A percentile compares a stretch with the other conserved stretches of the same genome.
Evolutionary conservation across 2,329 filamentous ascomycete genomes (phyloP).

Genomic region (Pseudogymnoascus sp.): DNA sequence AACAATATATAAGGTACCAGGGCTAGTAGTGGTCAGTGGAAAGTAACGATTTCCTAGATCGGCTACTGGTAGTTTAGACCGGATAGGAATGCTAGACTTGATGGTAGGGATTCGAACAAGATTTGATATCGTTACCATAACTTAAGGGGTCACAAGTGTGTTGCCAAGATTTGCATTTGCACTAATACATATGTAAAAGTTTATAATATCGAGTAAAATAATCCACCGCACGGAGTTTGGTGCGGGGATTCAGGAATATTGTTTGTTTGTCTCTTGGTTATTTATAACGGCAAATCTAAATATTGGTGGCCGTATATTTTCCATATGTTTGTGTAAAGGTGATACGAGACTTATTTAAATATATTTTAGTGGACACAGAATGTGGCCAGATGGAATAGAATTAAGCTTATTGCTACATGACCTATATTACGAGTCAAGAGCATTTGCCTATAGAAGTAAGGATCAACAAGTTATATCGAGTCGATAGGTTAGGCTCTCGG

Average conservation of each 20-base stretch:
- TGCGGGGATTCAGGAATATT: not conserved
- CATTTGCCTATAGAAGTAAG: not conserved
- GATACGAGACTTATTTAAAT: not conserved
- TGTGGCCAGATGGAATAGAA: not conserved
- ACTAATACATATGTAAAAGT: not conserved
- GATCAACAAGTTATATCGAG: not conserved
- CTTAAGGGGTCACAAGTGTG: too few species aligned
- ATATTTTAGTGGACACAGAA: not conserved
- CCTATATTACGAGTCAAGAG: not conserved
- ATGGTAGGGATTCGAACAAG: not conserved
- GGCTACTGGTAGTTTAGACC: too few species aligned
- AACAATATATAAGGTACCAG: too few species aligned
- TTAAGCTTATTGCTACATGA: not conserved
- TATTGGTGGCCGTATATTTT: not conserved
- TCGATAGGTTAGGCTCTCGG: not conserved
- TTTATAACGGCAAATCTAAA: not conserved
- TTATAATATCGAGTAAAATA: not conserved
- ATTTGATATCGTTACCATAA: not conserved
- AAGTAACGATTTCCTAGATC: too few species aligned
- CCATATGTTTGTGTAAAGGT: not conserved
- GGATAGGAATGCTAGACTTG: not conserved
- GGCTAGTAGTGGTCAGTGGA: too few species aligned
- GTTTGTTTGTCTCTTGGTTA: not conserved
- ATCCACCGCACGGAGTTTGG: not conserved
- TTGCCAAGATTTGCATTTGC: not conserved